A percentile compares a stretch with the other conserved stretches of the same genome.
Evolutionary conservation across 768 basidiomycete genomes (phyloP).

Genomic region (Postia placenta): DNA sequence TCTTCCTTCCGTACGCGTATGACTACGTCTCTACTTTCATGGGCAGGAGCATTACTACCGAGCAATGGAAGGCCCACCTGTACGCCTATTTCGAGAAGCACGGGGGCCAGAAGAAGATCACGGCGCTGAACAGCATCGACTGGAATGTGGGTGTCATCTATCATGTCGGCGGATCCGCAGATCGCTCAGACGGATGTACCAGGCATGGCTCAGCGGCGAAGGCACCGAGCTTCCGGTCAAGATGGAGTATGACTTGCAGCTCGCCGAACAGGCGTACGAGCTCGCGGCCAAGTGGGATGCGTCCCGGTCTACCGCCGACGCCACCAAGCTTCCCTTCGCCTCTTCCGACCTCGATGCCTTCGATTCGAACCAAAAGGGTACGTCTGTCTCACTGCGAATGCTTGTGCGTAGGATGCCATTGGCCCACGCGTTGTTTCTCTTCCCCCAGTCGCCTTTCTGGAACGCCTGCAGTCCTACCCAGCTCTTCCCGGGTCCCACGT

Average conservation of each 20-base stretch:
- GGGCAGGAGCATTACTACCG: conserved; percentile 77
- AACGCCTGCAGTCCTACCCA: conserved; percentile 59
- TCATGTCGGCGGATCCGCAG: background rate
- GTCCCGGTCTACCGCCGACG: conserved; percentile 42
- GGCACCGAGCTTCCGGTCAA: conserved; percentile 67
- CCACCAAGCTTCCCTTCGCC: conserved; percentile 47
- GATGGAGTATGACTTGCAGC: conserved; percentile 66
- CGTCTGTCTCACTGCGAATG: too few relatives aligned
- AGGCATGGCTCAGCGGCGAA: conserved; percentile 84
- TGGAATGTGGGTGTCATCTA: conserved; percentile 57
- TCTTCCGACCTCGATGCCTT: conserved; percentile 55
- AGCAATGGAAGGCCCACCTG: conserved; percentile 78
- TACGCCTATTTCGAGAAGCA: conserved; percentile 61
- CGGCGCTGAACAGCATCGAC: conserved; percentile 60
- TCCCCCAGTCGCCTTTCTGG: conserved; percentile 71
- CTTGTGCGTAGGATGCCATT: background rate
- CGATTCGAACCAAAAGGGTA: conserved; percentile 74
- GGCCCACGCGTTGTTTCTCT: background rate
- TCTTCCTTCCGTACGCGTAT: conserved; percentile 78
- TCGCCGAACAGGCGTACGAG: conserved; percentile 63
- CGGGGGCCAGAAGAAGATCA: conserved; percentile 54
- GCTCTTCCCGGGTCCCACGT: conserved; percentile 59
- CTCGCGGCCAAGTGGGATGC: conserved; percentile 73
- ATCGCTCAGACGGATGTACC: background rate
- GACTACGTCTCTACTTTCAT: conserved; percentile 80